A percentile compares a stretch with the other conserved stretches of the same genome.
Evolutionary conservation across 768 basidiomycete species (phyloP).

Genomic region (Gymnopilus dilepis): DNA sequence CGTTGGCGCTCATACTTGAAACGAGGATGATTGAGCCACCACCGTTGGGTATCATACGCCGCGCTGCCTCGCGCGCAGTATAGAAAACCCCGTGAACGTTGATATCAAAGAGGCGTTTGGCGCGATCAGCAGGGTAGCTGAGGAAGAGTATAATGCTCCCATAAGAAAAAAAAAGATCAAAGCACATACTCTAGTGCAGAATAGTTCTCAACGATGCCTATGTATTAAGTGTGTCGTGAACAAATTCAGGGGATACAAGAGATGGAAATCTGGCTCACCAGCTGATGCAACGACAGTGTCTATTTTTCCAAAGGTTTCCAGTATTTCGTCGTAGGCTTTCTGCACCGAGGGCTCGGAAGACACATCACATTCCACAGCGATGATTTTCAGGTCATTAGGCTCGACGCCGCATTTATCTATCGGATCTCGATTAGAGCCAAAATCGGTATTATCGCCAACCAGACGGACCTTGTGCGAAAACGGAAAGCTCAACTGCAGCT

Average conservation of each 20-base stretch:
- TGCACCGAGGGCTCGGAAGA: slow-evolving; percentile 82
- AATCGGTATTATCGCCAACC: too few species aligned
- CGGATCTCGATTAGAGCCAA: too few species aligned
- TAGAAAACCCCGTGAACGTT: slow-evolving; percentile 95
- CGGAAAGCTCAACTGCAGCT: slow-evolving; percentile 70
- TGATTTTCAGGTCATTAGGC: slow-evolving; percentile 62
- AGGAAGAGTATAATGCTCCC: neutral
- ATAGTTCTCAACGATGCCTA: slow-evolving; percentile 89
- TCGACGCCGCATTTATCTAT: slow-evolving; percentile 62
- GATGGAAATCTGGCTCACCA: slow-evolving; percentile 55
- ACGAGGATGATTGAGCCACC: slow-evolving; percentile 86
- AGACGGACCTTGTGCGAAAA: slow-evolving; percentile 33
- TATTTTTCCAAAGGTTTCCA: slow-evolving; percentile 69
- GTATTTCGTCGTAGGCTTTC: slow-evolving; percentile 67
- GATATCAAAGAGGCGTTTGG: slow-evolving; percentile 86
- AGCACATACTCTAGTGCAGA: slow-evolving; percentile 82
- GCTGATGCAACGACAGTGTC: slow-evolving; percentile 91
- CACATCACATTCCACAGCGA: slow-evolving; percentile 89
- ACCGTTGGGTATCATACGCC: slow-evolving; percentile 84
- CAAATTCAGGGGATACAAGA: neutral
- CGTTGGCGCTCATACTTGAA: slow-evolving; percentile 90
- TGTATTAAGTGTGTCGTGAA: neutral
- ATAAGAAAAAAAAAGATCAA: neutral
- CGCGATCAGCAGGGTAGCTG: slow-evolving; percentile 86
- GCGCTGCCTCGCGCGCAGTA: slow-evolving; percentile 95